phyloP scores from a whole-genome alignment of 805 yeast genomes.

The Zygoascus bituminiphila region DNA sequence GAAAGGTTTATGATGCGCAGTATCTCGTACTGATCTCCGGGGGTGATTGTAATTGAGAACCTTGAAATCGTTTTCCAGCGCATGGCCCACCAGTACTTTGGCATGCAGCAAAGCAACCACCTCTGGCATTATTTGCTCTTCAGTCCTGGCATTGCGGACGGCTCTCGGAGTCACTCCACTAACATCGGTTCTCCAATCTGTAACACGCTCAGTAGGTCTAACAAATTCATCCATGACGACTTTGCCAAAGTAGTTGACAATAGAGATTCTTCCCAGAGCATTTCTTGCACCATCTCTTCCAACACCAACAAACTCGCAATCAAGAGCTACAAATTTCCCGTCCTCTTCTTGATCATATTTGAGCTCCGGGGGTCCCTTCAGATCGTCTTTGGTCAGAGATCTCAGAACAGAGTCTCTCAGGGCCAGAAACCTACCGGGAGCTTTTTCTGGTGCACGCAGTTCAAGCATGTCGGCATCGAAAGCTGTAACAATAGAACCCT shows the following conservation, averaged over 20 bases:
- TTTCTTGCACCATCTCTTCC: conserved; percentile 62
- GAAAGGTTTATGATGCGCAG: conserved; percentile 55
- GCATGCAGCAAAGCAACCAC: conserved; percentile 47
- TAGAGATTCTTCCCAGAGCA: conserved; percentile 77
- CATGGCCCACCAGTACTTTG: conserved; percentile 64
- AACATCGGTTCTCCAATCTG: conserved; percentile 91
- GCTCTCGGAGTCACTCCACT: conserved; percentile 72
- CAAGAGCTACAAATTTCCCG: conserved; percentile 56
- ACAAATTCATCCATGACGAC: conserved; percentile 67
- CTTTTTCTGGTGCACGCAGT: background rate
- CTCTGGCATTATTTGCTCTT: conserved; percentile 55
- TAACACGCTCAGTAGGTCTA: conserved; percentile 62
- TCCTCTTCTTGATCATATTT: background rate
- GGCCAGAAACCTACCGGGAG: background rate
- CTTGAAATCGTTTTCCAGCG: conserved; percentile 69
- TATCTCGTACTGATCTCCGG: conserved; percentile 54
- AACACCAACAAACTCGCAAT: conserved; percentile 91
- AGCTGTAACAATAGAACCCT: background rate
- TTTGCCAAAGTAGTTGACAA: conserved; percentile 76
- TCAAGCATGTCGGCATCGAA: background rate
- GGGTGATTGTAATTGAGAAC: conserved; percentile 45
- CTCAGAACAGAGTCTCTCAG: background rate
- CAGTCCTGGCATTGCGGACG: conserved; percentile 59
- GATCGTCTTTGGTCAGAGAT: background rate
- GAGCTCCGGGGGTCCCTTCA: background rate